A percentile compares a stretch with the other conserved stretches of the same genome.
phyloP scores from a whole-genome alignment of 2,329 filamentous ascomycete species.

The Pseudocercospora ulei region DNA sequence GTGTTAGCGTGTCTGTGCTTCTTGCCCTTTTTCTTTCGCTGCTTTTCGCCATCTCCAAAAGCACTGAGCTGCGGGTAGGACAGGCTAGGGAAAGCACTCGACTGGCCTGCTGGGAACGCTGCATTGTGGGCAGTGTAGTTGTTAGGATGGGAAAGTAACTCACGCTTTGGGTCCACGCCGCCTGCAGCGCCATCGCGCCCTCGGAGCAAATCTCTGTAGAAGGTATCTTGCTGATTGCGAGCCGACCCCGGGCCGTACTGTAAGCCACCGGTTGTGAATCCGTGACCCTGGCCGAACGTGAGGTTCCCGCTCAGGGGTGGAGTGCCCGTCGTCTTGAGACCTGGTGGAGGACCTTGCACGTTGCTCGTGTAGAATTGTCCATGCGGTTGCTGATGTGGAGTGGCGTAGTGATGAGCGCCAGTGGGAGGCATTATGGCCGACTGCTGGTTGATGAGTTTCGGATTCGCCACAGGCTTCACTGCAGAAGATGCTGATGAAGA shows the following conservation, averaged over 20 bases:
- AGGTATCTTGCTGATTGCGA: slow-evolving; percentile 26
- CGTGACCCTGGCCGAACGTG: slow-evolving; percentile 84
- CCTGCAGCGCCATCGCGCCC: slow-evolving; percentile 19
- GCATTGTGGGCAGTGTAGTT: slow-evolving; percentile 22
- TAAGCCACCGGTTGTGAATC: slow-evolving; percentile 59
- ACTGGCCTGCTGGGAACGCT: slow-evolving; percentile 23
- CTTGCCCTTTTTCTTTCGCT: slow-evolving; percentile 92
- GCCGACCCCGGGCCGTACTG: slow-evolving; percentile 53
- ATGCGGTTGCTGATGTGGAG: slow-evolving; percentile 47
- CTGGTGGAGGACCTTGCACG: slow-evolving; percentile 86
- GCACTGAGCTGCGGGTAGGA: slow-evolving; percentile 24
- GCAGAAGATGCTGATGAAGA: slow-evolving; percentile 49
- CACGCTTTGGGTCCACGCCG: slow-evolving; percentile 29
- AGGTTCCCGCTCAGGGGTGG: slow-evolving; percentile 68
- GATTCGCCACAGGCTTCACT: slow-evolving; percentile 68
- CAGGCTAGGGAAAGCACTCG: slow-evolving; percentile 22
- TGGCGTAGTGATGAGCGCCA: slow-evolving; percentile 41
- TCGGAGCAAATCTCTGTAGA: slow-evolving; percentile 22
- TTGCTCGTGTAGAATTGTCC: slow-evolving; percentile 72
- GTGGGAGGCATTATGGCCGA: slow-evolving; percentile 67
- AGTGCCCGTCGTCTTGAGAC: slow-evolving; percentile 87
- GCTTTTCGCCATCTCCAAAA: slow-evolving; percentile 45
- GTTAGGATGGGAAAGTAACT: slow-evolving; percentile 30
- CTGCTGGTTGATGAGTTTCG: slow-evolving; percentile 73
- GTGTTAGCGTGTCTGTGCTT: slow-evolving; percentile 99